Conservation (phyloP, 2,329 filamentous ascomycete genomes). For the Verticillium nubilum region DNA sequence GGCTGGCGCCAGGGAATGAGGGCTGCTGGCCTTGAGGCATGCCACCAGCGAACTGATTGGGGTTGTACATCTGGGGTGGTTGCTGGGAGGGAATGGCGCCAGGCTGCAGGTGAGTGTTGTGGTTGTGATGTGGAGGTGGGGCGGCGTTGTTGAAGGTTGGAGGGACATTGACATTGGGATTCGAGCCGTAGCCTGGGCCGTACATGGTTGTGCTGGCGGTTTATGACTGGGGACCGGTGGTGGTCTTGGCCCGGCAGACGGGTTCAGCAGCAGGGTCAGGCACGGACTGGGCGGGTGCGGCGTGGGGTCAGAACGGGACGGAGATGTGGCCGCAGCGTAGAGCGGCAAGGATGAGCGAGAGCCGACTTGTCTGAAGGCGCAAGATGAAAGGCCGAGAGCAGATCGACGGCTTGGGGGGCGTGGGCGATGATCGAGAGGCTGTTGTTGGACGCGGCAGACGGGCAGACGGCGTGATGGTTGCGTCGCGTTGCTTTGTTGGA, state of each 20-base stretch:
- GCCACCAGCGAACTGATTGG: constrained; percentile 45
- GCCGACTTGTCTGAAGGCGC: not conserved
- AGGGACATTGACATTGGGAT: constrained; percentile 44
- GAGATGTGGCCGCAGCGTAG: constrained; percentile 1
- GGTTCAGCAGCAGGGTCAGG: constrained; percentile 8
- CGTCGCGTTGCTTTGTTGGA: not conserved
- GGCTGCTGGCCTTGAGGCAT: constrained; percentile 27
- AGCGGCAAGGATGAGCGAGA: not conserved
- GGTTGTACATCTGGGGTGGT: constrained; percentile 53
- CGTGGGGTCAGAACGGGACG: not conserved
- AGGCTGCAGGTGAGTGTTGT: constrained; percentile 39
- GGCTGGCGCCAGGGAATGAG: constrained; percentile 39
- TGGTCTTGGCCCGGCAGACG: constrained; percentile 2
- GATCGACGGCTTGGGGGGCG: not conserved
- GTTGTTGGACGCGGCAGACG: not conserved
- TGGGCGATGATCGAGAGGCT: not conserved
- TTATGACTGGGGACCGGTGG: constrained; percentile 6
- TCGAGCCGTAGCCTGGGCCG: constrained; percentile 47
- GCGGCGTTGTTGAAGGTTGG: constrained; percentile 45
- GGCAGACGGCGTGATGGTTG: not conserved
- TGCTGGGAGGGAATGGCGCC: constrained; percentile 33
- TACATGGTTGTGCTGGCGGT: constrained; percentile 39
- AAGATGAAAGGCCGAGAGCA: not conserved
- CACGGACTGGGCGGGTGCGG: constrained; percentile 1
- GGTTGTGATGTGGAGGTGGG: constrained; percentile 30